Conservation (phyloP, 208 protist species). For the Trypanosoma congolense region DNA sequence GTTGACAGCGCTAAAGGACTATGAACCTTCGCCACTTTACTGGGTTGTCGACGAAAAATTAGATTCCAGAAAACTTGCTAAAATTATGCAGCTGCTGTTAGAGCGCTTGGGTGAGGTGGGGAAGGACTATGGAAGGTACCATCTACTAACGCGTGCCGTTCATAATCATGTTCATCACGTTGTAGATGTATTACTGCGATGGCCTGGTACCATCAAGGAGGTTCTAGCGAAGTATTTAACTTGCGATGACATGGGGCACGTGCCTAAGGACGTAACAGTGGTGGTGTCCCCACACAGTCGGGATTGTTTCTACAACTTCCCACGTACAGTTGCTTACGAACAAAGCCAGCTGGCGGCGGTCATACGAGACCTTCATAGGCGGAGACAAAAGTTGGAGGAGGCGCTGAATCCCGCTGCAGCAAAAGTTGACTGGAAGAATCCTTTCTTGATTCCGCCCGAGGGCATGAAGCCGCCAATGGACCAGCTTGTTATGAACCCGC, state of each 20-base stretch:
- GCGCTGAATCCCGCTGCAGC: conserved; percentile 3
- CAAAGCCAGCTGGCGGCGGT: conserved; percentile 29
- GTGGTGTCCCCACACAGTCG: conserved; percentile 28
- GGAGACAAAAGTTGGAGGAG: not conserved
- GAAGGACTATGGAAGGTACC: conserved; percentile 36
- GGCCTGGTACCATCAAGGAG: conserved; percentile 33
- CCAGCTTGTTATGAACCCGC: conserved; percentile 55
- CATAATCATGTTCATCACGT: conserved; percentile 28
- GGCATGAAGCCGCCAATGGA: conserved; percentile 29
- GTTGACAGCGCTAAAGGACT: not conserved
- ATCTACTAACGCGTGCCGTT: conserved; percentile 62
- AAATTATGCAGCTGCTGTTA: conserved; percentile 18
- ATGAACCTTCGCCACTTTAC: conserved; percentile 17
- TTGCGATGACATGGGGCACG: conserved; percentile 24
- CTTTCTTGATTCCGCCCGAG: conserved; percentile 30
- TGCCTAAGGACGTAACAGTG: conserved; percentile 34
- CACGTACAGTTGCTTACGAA: conserved; percentile 17
- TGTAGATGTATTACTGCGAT: conserved; percentile 24
- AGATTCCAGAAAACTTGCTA: conserved; percentile 17
- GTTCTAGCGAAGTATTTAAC: conserved; percentile 40
- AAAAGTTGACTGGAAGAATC: conserved; percentile 35
- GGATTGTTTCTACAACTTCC: conserved; percentile 29
- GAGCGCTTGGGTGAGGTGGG: conserved; percentile 19
- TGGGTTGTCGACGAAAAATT: conserved; percentile 20
- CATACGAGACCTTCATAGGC: conserved; percentile 14